Evolutionary conservation across 2,329 filamentous ascomycete species (phyloP), one percentile per base, ranked within the genome.

Genomic region (Curvularia lunata): DNA sequence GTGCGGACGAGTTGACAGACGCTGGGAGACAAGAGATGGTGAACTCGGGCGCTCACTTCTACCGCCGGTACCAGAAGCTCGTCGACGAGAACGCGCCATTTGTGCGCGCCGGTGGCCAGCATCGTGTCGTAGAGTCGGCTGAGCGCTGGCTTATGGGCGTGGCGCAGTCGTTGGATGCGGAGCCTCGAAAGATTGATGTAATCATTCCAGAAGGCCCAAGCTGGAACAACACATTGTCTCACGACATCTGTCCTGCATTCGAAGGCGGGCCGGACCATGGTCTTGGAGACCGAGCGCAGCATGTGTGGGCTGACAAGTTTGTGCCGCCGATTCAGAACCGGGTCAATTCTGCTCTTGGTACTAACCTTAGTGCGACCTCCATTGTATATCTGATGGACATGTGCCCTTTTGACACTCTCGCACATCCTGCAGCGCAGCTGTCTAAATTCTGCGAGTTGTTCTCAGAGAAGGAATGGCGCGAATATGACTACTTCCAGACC

Each of bases 391-490:
- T 97, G 32, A 97, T 97, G 92, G 92, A 97, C 68, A 81, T 97
- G 59, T 97, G 93, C 70, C 88, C 93, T 0, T 97, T 92, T 78
- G 84, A 89, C 65, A 94, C 91, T 0, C 86, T 96, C n/a, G 81
- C 85, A 5, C 70, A 77, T 0, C 77, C 83, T 2, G 84, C 80
- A 4, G 82, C 77, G 18, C 73, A 71, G 4, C 74, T 89, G 9
- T 92, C 91, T 0, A 79, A 81, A 0, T 96, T 97, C 77, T 97
- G 93, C 76, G 72, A 74, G 13, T 81, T 97, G 25, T 97, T 97
- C 78, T 88, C 85, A 0, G 73, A 82, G 13, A 75, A 83, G 0
- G 92, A 96, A 76, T 97, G 91, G 91, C 78, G 80, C 34, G 79
- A 84, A 58, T 97, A 96, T 77, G 88, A 92, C 75, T 96, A 97